phyloP scores from a whole-genome alignment of 495 filamentous ascomycete genomes.

The Neurospora sp. region DNA sequence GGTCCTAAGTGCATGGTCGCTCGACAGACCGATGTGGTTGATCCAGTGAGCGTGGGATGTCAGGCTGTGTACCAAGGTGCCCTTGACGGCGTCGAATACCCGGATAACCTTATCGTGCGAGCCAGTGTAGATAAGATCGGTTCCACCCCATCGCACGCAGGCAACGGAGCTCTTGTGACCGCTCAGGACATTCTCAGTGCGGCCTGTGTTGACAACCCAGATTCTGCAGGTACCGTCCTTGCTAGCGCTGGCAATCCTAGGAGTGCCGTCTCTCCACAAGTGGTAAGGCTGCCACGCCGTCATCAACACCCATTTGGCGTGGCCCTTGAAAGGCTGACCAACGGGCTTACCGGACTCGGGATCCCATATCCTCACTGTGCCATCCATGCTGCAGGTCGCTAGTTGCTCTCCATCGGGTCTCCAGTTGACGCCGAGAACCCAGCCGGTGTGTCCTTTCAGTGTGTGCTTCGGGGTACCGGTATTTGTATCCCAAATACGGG shows the following conservation, averaged over 20 bases:
- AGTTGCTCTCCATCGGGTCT: conserved; percentile 72
- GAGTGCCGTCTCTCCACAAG: conserved; percentile 58
- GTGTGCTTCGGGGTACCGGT: conserved; percentile 85
- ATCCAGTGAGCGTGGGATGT: conserved; percentile 86
- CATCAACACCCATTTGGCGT: conserved; percentile 82
- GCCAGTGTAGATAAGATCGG: conserved; percentile 52
- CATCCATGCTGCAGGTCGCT: conserved; percentile 92
- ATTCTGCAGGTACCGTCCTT: conserved; percentile 86
- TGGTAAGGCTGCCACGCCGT: conserved; percentile 95
- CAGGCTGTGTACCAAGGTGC: conserved; percentile 68
- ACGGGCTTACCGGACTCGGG: conserved; percentile 67
- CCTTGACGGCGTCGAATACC: conserved; percentile 74
- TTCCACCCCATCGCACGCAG: conserved; percentile 92
- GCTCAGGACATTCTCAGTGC: conserved; percentile 69
- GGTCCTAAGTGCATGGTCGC: conserved; percentile 81
- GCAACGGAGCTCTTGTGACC: conserved; percentile 83
- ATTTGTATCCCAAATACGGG: conserved; percentile 90
- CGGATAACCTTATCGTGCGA: conserved; percentile 90
- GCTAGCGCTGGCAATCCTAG: conserved; percentile 75
- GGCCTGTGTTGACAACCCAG: conserved; percentile 72
- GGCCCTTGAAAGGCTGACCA: conserved; percentile 73
- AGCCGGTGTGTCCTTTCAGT: conserved; percentile 84
- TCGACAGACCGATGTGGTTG: conserved; percentile 91
- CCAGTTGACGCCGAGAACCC: conserved; percentile 84
- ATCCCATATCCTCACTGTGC: conserved; percentile 84